These are phyloP conservation scores for Basipetospora chlamydospora DNA, from an alignment of 2,329 filamentous ascomycete species.

Conservation along the genomic window DNA sequence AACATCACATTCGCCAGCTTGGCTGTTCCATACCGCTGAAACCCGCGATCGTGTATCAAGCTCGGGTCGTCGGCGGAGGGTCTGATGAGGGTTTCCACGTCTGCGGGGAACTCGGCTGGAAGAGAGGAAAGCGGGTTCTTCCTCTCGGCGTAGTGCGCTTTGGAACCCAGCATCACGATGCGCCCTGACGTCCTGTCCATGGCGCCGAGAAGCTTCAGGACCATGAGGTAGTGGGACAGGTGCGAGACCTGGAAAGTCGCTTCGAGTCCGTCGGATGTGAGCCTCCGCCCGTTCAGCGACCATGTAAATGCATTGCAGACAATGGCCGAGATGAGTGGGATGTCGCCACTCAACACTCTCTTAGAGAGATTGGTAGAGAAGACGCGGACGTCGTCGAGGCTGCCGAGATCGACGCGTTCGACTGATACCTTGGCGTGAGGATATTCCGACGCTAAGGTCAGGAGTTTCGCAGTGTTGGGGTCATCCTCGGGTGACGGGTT, in stretches of 20 bases:
- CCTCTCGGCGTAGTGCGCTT: not conserved
- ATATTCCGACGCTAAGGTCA: slow-evolving; percentile 9
- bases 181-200: not conserved
- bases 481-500: slow-evolving; percentile 16
- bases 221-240: slow-evolving; percentile 9
- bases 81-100: not conserved
- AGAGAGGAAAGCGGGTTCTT: not conserved
- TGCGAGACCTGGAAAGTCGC: slow-evolving; percentile 7
- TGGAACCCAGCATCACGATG: slow-evolving; percentile 2
- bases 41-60: slow-evolving; percentile 10
- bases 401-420: slow-evolving; percentile 1
- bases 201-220: slow-evolving; percentile 10
- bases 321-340: slow-evolving; percentile 1
- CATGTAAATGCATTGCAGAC: slow-evolving; percentile 4
- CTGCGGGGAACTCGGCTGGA: not conserved
- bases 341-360: not conserved
- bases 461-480: slow-evolving; percentile 15
- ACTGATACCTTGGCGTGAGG: not conserved
- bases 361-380: not conserved
- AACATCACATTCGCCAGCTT: slow-evolving; percentile 13
- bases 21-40: slow-evolving; percentile 11
- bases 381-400: slow-evolving; percentile 1
- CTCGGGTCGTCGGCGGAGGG: not conserved
- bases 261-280: slow-evolving; percentile 6
- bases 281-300: slow-evolving; percentile 6